These are phyloP conservation scores for Ogataea saltuana DNA, from an alignment of 805 yeast species.

Conservation along the genomic window DNA sequence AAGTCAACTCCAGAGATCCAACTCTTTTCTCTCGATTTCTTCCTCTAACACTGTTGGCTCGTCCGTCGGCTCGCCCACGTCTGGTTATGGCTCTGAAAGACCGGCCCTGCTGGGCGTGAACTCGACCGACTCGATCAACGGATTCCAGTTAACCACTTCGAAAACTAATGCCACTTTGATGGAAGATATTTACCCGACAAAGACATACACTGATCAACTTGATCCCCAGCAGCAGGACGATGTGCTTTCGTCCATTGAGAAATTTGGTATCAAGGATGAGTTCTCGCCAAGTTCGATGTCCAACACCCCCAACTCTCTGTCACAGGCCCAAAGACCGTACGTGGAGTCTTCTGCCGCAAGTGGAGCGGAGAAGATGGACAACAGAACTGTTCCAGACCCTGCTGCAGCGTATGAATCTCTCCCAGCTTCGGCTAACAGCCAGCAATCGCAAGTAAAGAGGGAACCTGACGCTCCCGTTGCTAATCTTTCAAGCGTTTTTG, in stretches of 20 bases:
- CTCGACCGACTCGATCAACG: conserved; percentile 27
- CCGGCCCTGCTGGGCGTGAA: conserved; percentile 30
- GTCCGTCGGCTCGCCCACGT: conserved; percentile 29
- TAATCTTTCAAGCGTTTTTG: conserved; percentile 1
- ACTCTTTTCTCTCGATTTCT: conserved; percentile 30
- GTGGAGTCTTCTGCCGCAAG: neutral
- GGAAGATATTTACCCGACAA: conserved; percentile 36
- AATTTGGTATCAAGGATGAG: neutral
- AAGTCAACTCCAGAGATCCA: conserved; percentile 20
- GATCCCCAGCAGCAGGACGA: conserved; percentile 1
- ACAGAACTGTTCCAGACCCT: neutral
- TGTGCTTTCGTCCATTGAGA: neutral
- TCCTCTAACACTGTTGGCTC: conserved; percentile 26
- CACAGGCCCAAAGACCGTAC: neutral
- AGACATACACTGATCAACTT: conserved; percentile 30
- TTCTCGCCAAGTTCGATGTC: conserved; percentile 1
- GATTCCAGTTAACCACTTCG: conserved; percentile 31
- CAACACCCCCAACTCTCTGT: conserved; percentile 3
- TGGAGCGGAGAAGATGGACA: neutral
- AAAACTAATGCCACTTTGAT: conserved; percentile 37
- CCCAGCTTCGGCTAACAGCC: too few species aligned
- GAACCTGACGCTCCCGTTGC: neutral
- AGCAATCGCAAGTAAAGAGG: neutral
- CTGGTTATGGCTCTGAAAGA: conserved; percentile 22
- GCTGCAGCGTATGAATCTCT: neutral